Evolutionary conservation across 148 eudicot species (phyloP).

Genomic region (Silene conica): DNA sequence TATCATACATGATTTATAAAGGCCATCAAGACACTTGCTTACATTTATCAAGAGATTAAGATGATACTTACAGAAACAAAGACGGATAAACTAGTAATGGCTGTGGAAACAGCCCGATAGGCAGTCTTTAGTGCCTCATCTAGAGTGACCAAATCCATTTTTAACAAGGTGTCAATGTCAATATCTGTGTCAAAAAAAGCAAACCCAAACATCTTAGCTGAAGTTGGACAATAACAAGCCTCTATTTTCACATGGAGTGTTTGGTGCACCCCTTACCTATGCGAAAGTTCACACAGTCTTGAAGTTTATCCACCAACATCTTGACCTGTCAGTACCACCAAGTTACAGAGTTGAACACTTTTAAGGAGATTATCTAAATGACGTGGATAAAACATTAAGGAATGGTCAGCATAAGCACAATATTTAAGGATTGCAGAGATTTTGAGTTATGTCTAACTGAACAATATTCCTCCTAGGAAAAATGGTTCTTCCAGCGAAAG

Average conservation of each 20-base stretch:
- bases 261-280: constrained; percentile 47
- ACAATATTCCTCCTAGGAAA: not conserved
- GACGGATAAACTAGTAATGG: constrained; percentile 59
- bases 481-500: not conserved
- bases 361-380: not conserved
- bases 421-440: not conserved
- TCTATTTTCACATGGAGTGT: not conserved
- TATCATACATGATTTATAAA: not conserved
- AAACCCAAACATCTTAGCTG: constrained; percentile 10
- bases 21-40: constrained; percentile 6
- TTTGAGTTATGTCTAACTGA: not conserved
- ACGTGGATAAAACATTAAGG: no score
- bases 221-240: not conserved
- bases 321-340: constrained; percentile 47
- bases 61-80: constrained; percentile 63
- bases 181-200: constrained; percentile 41
- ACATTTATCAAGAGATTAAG: constrained; percentile 1
- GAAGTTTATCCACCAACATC: constrained; percentile 45
- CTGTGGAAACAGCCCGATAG: constrained; percentile 67
- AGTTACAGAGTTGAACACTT: not conserved
- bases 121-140: constrained; percentile 86
- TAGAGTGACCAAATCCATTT: constrained; percentile 81
- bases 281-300: constrained; percentile 52
- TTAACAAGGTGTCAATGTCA: constrained; percentile 71
- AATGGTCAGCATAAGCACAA: not conserved